Conservation (phyloP, 2,329 filamentous ascomycete genomes). For the Paramyrothecium roridum region DNA sequence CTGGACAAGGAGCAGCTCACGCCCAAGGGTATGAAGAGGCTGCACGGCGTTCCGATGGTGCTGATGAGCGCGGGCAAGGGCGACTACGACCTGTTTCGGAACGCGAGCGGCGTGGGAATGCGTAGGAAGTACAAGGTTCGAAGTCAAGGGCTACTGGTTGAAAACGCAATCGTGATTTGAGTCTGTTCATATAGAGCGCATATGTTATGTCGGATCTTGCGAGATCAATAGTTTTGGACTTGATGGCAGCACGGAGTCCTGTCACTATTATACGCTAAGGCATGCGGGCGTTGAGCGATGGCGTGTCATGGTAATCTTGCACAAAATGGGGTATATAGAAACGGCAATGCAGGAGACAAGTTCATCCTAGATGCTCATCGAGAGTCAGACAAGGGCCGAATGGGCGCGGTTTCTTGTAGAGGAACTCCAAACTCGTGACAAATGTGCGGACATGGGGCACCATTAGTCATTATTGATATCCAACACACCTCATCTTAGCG, state of each 20-base stretch:
- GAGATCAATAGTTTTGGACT: not conserved
- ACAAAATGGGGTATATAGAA: not conserved
- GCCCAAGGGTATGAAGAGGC: conserved; percentile 63
- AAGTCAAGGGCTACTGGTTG: conserved; percentile 75
- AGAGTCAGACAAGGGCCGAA: too few relatives aligned
- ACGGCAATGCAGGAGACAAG: too few relatives aligned
- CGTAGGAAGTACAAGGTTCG: conserved; percentile 76
- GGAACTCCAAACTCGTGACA: too few relatives aligned
- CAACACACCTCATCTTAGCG: too few relatives aligned
- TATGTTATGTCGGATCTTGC: not conserved
- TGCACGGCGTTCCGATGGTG: conserved; percentile 75
- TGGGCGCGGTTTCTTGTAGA: too few relatives aligned
- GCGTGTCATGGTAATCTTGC: not conserved
- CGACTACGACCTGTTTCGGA: conserved; percentile 57
- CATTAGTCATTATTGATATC: conserved; percentile 3
- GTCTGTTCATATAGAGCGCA: not conserved
- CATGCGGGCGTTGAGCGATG: too few relatives aligned
- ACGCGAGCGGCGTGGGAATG: conserved; percentile 68
- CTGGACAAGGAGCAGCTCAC: conserved; percentile 74
- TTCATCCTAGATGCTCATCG: too few relatives aligned
- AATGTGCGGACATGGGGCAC: too few relatives aligned
- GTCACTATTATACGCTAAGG: too few relatives aligned
- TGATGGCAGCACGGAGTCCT: too few relatives aligned
- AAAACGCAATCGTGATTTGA: conserved; percentile 67
- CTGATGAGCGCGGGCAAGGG: conserved; percentile 71